Percentiles rank a stretch among this genome's conserved stretches.
Conservation (phyloP, 2,329 filamentous ascomycete genomes). For the Claviceps sp. region DNA sequence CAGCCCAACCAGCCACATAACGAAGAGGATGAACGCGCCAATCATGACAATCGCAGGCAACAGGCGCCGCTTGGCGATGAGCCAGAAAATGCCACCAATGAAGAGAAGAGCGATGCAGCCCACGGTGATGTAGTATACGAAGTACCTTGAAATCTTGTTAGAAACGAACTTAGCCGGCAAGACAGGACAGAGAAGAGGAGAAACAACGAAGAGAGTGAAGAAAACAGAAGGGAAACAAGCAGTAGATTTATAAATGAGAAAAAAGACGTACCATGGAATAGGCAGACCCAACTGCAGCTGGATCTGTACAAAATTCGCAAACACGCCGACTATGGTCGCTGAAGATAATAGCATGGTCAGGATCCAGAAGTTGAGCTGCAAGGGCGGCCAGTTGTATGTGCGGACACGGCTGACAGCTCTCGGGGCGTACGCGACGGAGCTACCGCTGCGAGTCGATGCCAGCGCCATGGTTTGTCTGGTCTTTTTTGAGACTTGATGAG, state of each 20-base stretch:
- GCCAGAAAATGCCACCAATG: slow-evolving; percentile 49
- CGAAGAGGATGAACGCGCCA: slow-evolving; percentile 50
- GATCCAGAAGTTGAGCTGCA: slow-evolving; percentile 55
- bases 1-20: slow-evolving; percentile 54
- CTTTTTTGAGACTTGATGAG: not conserved
- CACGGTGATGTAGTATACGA: slow-evolving; percentile 51
- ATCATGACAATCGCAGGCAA: slow-evolving; percentile 50
- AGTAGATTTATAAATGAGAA: not conserved
- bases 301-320: slow-evolving; percentile 44
- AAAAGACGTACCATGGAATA: slow-evolving; percentile 42
- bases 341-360: slow-evolving; percentile 50
- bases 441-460: slow-evolving; percentile 15
- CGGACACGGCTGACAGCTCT: slow-evolving; percentile 32
- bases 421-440: slow-evolving; percentile 30
- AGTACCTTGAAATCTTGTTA: slow-evolving; percentile 37
- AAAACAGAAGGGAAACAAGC: not conserved
- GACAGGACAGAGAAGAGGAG: not conserved
- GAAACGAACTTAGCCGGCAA: not conserved
- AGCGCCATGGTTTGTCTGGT: not conserved
- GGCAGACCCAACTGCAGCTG: slow-evolving; percentile 41
- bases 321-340: slow-evolving; percentile 46
- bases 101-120: slow-evolving; percentile 48
- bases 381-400: slow-evolving; percentile 56
- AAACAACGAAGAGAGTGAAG: not conserved
- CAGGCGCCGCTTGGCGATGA: slow-evolving; percentile 47